A percentile compares a stretch with the other conserved stretches of the same genome.
phyloP scores from a whole-genome alignment of 495 filamentous ascomycete genomes.

The Bryoglossum gracile region DNA sequence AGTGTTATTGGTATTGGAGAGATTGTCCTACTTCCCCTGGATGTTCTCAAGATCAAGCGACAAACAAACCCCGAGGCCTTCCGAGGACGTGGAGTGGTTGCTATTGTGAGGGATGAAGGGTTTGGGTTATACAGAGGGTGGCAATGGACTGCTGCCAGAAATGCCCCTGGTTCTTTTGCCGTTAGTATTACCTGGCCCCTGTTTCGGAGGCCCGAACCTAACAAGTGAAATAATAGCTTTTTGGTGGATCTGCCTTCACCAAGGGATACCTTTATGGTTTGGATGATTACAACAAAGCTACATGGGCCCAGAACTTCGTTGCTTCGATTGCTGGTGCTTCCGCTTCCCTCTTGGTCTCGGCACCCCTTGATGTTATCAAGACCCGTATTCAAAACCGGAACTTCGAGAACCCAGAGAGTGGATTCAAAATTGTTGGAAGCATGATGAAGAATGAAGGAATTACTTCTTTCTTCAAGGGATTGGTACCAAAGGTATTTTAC shows the following conservation, averaged over 20 bases:
- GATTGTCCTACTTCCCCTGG: slow-evolving; percentile 88
- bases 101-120: slow-evolving; percentile 87
- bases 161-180: slow-evolving; percentile 94
- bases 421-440: slow-evolving; percentile 79
- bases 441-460: slow-evolving; percentile 88
- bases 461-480: slow-evolving; percentile 90
- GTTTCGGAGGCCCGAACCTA: neutral
- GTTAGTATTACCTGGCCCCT: slow-evolving; percentile 44
- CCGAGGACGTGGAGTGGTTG: slow-evolving; percentile 82
- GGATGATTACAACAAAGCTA: slow-evolving; percentile 88
- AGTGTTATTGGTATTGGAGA: slow-evolving; percentile 95
- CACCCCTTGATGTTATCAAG: slow-evolving; percentile 97
- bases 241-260: slow-evolving; percentile 95
- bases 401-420: slow-evolving; percentile 94
- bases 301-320: slow-evolving; percentile 94
- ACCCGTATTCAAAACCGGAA: slow-evolving; percentile 98
- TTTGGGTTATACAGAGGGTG: slow-evolving; percentile 94
- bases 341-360: slow-evolving; percentile 86
- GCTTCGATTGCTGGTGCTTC: slow-evolving; percentile 91
- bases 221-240: slow-evolving; percentile 55
- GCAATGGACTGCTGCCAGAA: slow-evolving; percentile 95
- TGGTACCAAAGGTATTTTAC: slow-evolving; percentile 71
- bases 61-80: slow-evolving; percentile 99
- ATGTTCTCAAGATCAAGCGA: slow-evolving; percentile 98
- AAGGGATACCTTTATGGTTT: slow-evolving; percentile 91